These are phyloP conservation scores for Metarhizium humberi DNA, from an alignment of 2,329 filamentous ascomycete genomes.

Conservation along the genomic window DNA sequence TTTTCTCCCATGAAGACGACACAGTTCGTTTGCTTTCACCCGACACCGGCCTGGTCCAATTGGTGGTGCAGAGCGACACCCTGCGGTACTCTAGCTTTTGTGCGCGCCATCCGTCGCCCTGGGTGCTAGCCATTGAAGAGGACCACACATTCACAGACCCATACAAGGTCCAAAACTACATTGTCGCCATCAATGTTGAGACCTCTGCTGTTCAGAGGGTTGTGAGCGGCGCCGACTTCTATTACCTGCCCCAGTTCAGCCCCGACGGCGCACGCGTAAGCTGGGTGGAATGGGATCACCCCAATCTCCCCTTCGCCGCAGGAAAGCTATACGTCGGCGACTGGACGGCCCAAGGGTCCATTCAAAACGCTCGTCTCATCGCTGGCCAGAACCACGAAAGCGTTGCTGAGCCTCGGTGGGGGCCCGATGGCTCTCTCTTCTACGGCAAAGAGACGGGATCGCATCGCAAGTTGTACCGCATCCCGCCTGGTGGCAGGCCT, in stretches of 20 bases:
- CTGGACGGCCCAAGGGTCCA: slow-evolving; percentile 24
- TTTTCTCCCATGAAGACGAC: slow-evolving; percentile 36
- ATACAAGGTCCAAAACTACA: slow-evolving; percentile 23
- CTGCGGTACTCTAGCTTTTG: slow-evolving; percentile 39
- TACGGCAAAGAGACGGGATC: slow-evolving; percentile 36
- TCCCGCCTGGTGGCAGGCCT: slow-evolving; percentile 17
- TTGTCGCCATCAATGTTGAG: slow-evolving; percentile 29
- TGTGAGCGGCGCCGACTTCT: slow-evolving; percentile 40
- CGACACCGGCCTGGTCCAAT: slow-evolving; percentile 20
- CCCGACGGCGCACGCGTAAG: slow-evolving; percentile 33
- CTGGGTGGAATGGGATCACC: slow-evolving; percentile 49
- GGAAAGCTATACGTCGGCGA: slow-evolving; percentile 33
- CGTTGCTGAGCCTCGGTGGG: slow-evolving; percentile 41
- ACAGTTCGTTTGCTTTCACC: slow-evolving; percentile 34
- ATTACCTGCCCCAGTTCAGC: slow-evolving; percentile 39
- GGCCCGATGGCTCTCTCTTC: slow-evolving; percentile 36
- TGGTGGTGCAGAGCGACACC: slow-evolving; percentile 21
- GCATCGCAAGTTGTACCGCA: slow-evolving; percentile 37
- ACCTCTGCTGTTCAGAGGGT: slow-evolving; percentile 32
- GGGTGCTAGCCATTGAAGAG: slow-evolving; percentile 43
- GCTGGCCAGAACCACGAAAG: slow-evolving; percentile 33
- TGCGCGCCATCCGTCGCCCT: slow-evolving; percentile 25
- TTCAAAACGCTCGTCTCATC: slow-evolving; percentile 25
- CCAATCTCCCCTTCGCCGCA: slow-evolving; percentile 41
- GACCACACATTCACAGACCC: slow-evolving; percentile 31